Percentiles rank a stretch among this genome's conserved stretches.
These are phyloP conservation scores for Biscutella auriculata DNA, from an alignment of 441 rosid genomes.

Conservation along the genomic window DNA sequence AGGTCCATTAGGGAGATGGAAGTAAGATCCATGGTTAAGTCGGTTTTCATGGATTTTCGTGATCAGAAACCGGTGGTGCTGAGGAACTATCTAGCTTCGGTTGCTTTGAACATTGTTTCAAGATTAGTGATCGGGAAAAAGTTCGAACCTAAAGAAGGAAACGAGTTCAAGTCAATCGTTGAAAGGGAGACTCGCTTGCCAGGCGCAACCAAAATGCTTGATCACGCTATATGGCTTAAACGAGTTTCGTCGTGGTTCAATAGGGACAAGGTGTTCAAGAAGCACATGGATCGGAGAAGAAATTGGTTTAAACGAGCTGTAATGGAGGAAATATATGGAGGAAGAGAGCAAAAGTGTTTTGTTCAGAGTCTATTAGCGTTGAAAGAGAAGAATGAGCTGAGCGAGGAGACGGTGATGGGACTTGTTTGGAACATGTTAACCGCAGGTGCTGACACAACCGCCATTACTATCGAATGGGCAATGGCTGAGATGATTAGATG, in stretches of 20 bases:
- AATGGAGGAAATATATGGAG: conserved; percentile 44
- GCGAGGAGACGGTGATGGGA: conserved; percentile 73
- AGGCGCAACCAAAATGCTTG: conserved; percentile 38
- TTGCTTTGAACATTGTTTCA: conserved; percentile 75
- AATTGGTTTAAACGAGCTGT: conserved; percentile 49
- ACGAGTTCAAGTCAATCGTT: conserved; percentile 54
- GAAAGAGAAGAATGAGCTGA: conserved; percentile 64
- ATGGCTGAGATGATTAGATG: conserved; percentile 72
- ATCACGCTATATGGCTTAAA: conserved; percentile 71
- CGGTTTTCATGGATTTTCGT: conserved; percentile 38
- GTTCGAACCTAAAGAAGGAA: conserved; percentile 45
- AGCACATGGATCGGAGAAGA: conserved; percentile 42
- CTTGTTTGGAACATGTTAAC: conserved; percentile 88
- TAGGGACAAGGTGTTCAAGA: conserved; percentile 34
- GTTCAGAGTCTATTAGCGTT: conserved; percentile 59
- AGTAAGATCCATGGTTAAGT: conserved; percentile 64
- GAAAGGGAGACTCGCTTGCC: conserved; percentile 46
- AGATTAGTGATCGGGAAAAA: conserved; percentile 66
- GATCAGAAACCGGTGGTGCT: conserved; percentile 19
- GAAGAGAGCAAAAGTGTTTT: conserved; percentile 59
- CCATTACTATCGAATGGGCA: conserved; percentile 67
- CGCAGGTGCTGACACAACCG: conserved; percentile 80
- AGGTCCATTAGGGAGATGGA: conserved; percentile 76
- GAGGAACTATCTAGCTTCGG: conserved; percentile 49
- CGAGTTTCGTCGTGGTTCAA: conserved; percentile 55